These are phyloP conservation scores for Ophiostoma quercus DNA, from an alignment of 2,329 filamentous ascomycete genomes.

Conservation along the genomic window DNA sequence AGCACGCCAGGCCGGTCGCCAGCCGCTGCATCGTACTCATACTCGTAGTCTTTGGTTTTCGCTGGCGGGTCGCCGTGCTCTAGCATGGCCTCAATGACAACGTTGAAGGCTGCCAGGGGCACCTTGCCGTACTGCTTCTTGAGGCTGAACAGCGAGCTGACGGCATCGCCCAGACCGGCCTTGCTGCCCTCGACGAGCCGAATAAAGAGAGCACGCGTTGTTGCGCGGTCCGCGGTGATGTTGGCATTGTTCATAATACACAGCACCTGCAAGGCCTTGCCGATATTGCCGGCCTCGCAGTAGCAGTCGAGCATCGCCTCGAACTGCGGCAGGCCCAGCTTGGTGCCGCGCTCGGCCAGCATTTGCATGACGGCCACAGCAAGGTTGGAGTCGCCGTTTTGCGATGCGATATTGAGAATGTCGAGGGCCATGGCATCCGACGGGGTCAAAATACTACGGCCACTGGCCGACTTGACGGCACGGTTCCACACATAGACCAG, in stretches of 20 bases:
- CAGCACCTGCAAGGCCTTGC: constrained; percentile 62
- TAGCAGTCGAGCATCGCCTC: constrained; percentile 73
- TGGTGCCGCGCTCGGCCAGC: constrained; percentile 53
- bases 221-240: constrained; percentile 50
- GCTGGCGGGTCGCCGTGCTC: not conserved
- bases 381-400: constrained; percentile 60
- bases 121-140: constrained; percentile 31
- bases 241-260: constrained; percentile 67
- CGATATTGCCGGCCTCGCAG: constrained; percentile 53
- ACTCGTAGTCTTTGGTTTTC: not conserved
- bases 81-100: constrained; percentile 38
- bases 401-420: constrained; percentile 66
- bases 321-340: constrained; percentile 65
- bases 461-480: constrained; percentile 34
- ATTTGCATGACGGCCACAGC: constrained; percentile 66
- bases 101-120: constrained; percentile 39
- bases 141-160: constrained; percentile 54
- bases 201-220: constrained; percentile 58
- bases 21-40: not conserved
- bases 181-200: not conserved
- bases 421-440: constrained; percentile 41
- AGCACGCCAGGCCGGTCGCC: constrained; percentile 16
- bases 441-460: constrained; percentile 49
- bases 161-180: constrained; percentile 32
- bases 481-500: constrained; percentile 66